These are phyloP conservation scores for Clarkia xantiana DNA, from an alignment of 345 rosid genomes.

Conservation along the genomic window DNA sequence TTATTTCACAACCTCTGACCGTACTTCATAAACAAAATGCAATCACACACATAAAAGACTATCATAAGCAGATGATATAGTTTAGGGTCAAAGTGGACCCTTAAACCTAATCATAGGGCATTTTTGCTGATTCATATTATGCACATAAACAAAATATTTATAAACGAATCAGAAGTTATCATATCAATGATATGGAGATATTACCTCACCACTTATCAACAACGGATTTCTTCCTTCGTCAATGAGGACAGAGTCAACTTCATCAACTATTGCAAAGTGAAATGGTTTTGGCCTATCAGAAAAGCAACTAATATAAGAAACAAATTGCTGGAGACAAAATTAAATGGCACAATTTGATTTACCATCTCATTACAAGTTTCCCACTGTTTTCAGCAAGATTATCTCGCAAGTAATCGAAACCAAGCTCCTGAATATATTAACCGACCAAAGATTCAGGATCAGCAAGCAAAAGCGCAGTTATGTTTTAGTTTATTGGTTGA, in stretches of 20 bases:
- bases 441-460: constrained; percentile 7
- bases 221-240: constrained; percentile 97
- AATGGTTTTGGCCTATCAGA: constrained; percentile 88
- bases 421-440: constrained; percentile 61
- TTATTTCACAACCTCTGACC: neutral
- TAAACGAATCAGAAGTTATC: neutral
- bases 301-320: constrained; percentile 6
- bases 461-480: neutral
- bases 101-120: neutral
- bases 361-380: constrained; percentile 98
- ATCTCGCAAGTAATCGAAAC: constrained; percentile 96
- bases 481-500: neutral
- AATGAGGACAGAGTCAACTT: constrained; percentile 94
- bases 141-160: neutral
- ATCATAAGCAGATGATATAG: constrained; percentile 1
- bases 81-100: too few species aligned
- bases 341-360: constrained; percentile 13
- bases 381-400: constrained; percentile 68
- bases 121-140: neutral
- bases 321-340: constrained; percentile 4
- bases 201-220: constrained; percentile 95
- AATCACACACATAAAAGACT: neutral
- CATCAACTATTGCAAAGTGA: constrained; percentile 92
- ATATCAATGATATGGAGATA: neutral
- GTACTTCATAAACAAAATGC: neutral